These are phyloP conservation scores for Ceratonia siliqua DNA, from an alignment of 306 rosid genomes.

Conservation along the genomic window DNA sequence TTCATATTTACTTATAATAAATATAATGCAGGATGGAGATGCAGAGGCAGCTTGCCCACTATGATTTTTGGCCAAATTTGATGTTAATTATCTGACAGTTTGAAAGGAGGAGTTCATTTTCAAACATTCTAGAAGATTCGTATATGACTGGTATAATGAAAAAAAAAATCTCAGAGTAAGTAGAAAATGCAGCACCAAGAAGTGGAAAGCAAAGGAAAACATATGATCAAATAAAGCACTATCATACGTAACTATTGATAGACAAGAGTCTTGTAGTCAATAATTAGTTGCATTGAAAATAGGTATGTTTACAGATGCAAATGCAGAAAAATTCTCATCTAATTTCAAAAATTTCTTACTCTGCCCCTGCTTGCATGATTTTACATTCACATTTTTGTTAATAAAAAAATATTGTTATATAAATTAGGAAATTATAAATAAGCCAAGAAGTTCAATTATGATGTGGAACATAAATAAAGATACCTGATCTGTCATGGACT, in stretches of 20 bases:
- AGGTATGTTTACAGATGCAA: background rate
- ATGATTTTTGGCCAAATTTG: background rate
- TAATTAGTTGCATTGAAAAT: background rate
- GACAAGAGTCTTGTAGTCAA: background rate
- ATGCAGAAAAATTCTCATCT: background rate
- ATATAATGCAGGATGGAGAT: background rate
- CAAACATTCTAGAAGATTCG: background rate
- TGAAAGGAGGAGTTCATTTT: background rate
- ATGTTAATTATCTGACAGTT: background rate
- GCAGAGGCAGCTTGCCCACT: background rate
- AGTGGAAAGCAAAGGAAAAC: background rate
- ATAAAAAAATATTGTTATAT: background rate
- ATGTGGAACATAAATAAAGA: background rate
- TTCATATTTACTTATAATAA: too few species aligned
- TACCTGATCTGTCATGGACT: constrained; percentile 62
- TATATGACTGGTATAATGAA: background rate
- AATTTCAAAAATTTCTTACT: background rate
- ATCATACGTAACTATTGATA: too few species aligned
- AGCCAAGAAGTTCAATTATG: background rate
- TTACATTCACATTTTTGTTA: background rate
- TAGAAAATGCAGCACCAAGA: background rate
- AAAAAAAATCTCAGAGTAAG: background rate
- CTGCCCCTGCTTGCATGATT: background rate
- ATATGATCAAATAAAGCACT: background rate
- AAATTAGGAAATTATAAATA: background rate